Conservation (phyloP, 148 eudicot genomes). For the Chenopodium formosanum region DNA sequence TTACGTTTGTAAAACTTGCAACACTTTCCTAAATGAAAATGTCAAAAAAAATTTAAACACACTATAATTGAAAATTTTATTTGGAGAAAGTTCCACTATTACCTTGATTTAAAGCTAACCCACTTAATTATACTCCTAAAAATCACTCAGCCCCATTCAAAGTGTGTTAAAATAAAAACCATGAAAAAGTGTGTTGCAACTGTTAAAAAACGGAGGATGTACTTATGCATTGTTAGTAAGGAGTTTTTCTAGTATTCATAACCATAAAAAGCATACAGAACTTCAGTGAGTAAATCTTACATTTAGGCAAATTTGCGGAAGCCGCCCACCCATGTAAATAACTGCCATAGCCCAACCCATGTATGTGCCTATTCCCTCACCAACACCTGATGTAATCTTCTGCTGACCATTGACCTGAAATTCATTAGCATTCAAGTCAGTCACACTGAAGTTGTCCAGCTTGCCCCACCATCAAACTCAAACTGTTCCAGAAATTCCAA, state of each 20-base stretch:
- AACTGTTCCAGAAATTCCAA: neutral
- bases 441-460: neutral
- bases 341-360: conserved; percentile 86
- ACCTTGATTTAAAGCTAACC: too few species aligned
- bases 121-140: too few species aligned
- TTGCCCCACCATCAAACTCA: neutral
- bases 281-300: conserved; percentile 35
- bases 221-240: neutral
- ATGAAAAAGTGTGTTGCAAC: too few species aligned
- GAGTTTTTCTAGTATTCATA: neutral
- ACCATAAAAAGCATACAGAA: neutral
- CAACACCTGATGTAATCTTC: conserved; percentile 19
- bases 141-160: too few species aligned
- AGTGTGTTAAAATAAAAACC: too few species aligned
- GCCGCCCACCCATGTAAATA: conserved; percentile 78
- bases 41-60: too few species aligned
- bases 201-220: too few species aligned
- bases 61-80: too few species aligned
- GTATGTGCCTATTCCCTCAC: conserved; percentile 42
- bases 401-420: conserved; percentile 37
- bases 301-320: conserved; percentile 79
- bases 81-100: too few species aligned
- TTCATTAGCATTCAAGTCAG: conserved; percentile 21
- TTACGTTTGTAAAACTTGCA: too few species aligned
- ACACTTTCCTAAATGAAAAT: too few species aligned